Evolutionary conservation across 1,139 yeast species (phyloP).

Genomic region (Lipomyces yarrowii): DNA sequence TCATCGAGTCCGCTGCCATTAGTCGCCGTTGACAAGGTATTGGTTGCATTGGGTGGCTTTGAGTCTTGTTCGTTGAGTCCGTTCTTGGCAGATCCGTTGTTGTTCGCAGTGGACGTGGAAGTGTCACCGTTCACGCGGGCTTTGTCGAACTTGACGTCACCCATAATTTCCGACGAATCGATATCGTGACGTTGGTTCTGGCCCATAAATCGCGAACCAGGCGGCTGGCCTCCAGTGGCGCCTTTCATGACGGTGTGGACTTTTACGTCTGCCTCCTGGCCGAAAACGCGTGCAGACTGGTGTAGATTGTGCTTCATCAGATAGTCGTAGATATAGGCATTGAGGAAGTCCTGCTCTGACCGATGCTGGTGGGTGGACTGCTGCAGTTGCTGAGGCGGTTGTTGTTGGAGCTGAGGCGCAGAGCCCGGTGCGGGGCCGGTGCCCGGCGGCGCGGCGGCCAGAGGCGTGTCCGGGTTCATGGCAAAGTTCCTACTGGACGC

Average conservation of each 20-base stretch:
- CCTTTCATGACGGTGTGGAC: slow-evolving; percentile 32
- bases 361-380: slow-evolving; percentile 16
- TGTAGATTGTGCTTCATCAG: slow-evolving; percentile 70
- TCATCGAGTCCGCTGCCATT: slow-evolving; percentile 4
- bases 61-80: slow-evolving; percentile 4
- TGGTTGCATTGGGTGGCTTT: not conserved
- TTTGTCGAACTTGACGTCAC: not conserved
- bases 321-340: slow-evolving; percentile 87
- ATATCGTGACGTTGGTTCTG: not conserved
- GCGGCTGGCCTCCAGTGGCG: slow-evolving; percentile 14
- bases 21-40: not conserved
- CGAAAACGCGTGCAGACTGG: slow-evolving; percentile 72
- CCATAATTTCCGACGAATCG: slow-evolving; percentile 7
- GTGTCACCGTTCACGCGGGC: slow-evolving; percentile 3
- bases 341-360: slow-evolving; percentile 58
- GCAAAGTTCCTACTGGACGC: slow-evolving; percentile 1
- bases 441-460: slow-evolving; percentile 18
- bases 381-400: slow-evolving; percentile 13
- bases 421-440: slow-evolving; percentile 19
- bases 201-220: not conserved
- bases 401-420: slow-evolving; percentile 29
- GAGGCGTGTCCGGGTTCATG: slow-evolving; percentile 26
- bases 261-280: slow-evolving; percentile 64
- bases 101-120: slow-evolving; percentile 1
- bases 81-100: slow-evolving; percentile 4